These are phyloP conservation scores for Kodamaea restingae DNA, from an alignment of 805 yeast species.

Conservation along the genomic window DNA sequence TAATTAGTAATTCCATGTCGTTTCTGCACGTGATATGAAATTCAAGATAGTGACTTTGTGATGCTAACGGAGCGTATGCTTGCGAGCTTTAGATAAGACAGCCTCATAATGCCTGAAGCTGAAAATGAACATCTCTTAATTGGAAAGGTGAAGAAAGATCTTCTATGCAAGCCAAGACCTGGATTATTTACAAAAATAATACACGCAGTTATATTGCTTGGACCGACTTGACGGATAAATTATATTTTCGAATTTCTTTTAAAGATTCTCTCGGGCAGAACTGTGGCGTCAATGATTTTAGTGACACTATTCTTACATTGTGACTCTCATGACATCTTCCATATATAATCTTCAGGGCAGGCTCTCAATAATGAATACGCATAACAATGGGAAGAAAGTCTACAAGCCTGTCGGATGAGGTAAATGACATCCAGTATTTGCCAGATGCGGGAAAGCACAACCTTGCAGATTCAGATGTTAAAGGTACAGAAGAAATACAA, in stretches of 20 bases:
- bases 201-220: no score
- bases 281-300: not conserved
- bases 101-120: no score
- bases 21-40: conserved; percentile 1
- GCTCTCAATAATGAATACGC: not conserved
- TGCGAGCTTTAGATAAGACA: no score
- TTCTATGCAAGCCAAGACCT: no score
- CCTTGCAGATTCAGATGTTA: not conserved
- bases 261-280: no score
- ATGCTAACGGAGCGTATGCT: no score
- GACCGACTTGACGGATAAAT: no score
- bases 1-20: not conserved
- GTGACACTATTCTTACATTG: no score
- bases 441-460: conserved; percentile 1
- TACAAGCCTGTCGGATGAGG: not conserved
- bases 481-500: conserved; percentile 1
- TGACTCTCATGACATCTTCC: no score
- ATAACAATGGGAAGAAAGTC: not conserved
- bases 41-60: not conserved
- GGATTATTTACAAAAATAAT: no score
- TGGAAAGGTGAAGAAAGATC: no score
- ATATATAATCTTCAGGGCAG: not conserved
- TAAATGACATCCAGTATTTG: not conserved
- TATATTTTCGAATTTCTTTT: not conserved
- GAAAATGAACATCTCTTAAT: no score